phyloP scores from a whole-genome alignment of 352 stramenopile species.

The Hyphochytrium catenoides region DNA sequence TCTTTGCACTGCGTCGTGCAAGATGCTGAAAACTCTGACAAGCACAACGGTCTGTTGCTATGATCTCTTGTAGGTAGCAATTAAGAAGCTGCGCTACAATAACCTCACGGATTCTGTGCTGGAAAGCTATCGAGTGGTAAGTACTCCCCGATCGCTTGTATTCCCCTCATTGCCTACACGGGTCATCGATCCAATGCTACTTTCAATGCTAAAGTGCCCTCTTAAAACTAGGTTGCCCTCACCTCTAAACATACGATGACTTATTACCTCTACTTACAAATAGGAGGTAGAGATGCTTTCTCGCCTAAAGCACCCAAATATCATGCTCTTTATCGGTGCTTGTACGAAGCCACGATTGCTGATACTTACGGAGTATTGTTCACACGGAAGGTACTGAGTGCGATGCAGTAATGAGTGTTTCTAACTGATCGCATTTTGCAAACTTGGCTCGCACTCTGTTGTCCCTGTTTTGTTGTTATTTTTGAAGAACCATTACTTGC shows the following conservation, averaged over 20 bases:
- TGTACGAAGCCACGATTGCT: constrained; percentile 64
- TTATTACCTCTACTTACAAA: too few relatives aligned
- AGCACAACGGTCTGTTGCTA: not conserved
- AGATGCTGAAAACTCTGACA: too few relatives aligned
- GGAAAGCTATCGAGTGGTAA: too few relatives aligned
- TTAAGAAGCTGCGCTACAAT: constrained; percentile 62
- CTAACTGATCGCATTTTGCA: not conserved
- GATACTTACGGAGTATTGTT: constrained; percentile 68
- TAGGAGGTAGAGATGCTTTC: constrained; percentile 53
- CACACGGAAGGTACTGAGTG: constrained; percentile 35
- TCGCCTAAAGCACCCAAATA: constrained; percentile 66
- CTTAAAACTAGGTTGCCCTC: too few relatives aligned
- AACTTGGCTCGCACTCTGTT: not conserved
- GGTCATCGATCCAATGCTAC: too few relatives aligned
- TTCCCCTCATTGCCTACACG: too few relatives aligned
- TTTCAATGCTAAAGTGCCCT: too few relatives aligned
- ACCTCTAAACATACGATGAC: too few relatives aligned
- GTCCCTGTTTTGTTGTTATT: not conserved
- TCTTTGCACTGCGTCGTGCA: too few relatives aligned
- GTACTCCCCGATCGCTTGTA: too few relatives aligned
- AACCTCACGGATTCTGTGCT: constrained; percentile 64
- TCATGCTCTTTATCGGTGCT: constrained; percentile 66
- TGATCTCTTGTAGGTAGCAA: constrained; percentile 21
- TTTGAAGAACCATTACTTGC: too few relatives aligned
- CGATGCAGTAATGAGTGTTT: not conserved